These are phyloP conservation scores for Oryza nivara DNA, from an alignment of 176 grass and related monocot genomes.

Conservation along the genomic window DNA sequence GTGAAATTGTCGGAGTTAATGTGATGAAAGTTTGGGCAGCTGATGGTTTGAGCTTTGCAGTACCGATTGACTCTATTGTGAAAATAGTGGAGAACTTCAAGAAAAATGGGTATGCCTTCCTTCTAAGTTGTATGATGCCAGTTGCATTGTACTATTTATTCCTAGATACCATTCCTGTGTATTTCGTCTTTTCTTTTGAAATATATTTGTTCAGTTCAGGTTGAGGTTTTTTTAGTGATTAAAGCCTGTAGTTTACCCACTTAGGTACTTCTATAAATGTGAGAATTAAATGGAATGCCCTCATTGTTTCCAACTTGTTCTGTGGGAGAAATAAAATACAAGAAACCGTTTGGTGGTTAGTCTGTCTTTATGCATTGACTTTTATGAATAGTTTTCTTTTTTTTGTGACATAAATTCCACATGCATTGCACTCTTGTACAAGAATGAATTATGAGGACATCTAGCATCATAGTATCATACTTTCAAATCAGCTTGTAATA, in stretches of 20 bases:
- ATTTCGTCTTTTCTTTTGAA: slow-evolving; percentile 3
- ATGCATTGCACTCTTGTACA: background rate
- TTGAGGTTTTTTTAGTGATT: background rate
- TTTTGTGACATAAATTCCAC: background rate
- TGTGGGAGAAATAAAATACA: background rate
- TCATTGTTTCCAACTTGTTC: slow-evolving; percentile 10
- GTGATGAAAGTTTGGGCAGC: slow-evolving; percentile 62
- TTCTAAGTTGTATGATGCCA: background rate
- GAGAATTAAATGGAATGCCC: background rate
- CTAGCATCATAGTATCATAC: background rate
- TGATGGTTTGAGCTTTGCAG: slow-evolving; percentile 83
- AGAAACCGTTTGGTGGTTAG: background rate
- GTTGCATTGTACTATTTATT: slow-evolving; percentile 41
- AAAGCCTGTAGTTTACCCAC: background rate
- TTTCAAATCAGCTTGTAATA: background rate
- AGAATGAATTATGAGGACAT: background rate
- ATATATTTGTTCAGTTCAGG: slow-evolving; percentile 12
- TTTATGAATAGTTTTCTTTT: slow-evolving; percentile 21
- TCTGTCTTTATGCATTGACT: background rate
- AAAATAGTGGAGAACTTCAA: slow-evolving; percentile 88
- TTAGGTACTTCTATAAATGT: background rate
- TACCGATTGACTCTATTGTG: slow-evolving; percentile 68
- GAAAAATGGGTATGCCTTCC: slow-evolving; percentile 61
- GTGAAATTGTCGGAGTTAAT: slow-evolving; percentile 86
- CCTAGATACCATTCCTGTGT: background rate